Evolutionary conservation across 495 filamentous ascomycete genomes (phyloP).

Genomic region (Neurospora sp.): DNA sequence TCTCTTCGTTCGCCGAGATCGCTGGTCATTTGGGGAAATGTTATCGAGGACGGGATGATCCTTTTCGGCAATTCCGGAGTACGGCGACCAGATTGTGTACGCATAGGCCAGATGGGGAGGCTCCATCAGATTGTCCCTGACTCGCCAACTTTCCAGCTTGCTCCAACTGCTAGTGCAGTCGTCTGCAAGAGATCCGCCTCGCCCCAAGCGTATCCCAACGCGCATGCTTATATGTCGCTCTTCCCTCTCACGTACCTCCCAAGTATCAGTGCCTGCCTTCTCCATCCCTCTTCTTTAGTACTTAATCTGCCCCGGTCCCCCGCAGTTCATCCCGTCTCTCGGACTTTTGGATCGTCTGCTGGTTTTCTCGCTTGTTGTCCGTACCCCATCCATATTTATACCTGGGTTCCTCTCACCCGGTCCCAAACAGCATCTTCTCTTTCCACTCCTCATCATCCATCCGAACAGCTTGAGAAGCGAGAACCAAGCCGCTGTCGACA

Average conservation of each 20-base stretch:
- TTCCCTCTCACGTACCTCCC: not conserved
- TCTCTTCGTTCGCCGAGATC: not conserved
- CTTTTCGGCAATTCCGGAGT: not conserved
- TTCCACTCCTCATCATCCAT: not conserved
- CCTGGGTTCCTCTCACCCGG: not conserved
- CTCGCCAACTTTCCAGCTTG: not conserved
- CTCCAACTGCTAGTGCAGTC: not conserved
- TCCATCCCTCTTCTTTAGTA: not conserved
- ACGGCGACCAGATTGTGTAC: not conserved
- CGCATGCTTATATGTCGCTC: not conserved
- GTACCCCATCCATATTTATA: not conserved
- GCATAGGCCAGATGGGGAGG: not conserved
- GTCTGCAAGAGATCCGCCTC: not conserved
- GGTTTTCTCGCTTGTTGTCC: not conserved
- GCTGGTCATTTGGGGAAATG: not conserved
- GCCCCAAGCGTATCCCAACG: not conserved
- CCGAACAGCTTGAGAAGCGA: not conserved
- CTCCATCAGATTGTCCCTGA: not conserved
- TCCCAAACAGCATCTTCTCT: not conserved
- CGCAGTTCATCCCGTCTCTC: not conserved
- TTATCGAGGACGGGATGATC: not conserved
- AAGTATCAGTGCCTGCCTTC: not conserved
- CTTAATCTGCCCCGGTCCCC: not conserved
- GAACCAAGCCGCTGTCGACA: not conserved
- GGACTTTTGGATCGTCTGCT: not conserved